Evolutionary conservation across 2,329 filamentous ascomycete species (phyloP).

Genomic region (Nemania abortiva): DNA sequence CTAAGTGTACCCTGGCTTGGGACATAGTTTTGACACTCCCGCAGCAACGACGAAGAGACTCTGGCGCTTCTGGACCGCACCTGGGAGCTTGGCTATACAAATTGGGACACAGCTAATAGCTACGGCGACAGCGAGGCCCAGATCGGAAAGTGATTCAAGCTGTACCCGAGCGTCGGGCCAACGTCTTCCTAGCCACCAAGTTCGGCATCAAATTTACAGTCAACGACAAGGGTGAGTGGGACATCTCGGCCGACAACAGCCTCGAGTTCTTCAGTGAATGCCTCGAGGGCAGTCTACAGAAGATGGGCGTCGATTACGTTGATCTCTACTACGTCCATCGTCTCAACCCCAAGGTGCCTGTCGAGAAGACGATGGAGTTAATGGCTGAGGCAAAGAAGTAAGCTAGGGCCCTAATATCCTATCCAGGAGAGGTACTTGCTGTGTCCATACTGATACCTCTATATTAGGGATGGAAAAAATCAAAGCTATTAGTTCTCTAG

Average conservation of each 20-base stretch:
- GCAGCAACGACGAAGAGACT: no score
- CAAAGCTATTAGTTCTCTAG: constrained; percentile 63
- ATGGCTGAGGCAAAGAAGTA: no score
- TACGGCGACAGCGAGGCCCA: constrained; percentile 54
- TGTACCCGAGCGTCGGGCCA: constrained; percentile 56
- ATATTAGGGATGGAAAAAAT: no score
- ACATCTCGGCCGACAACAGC: constrained; percentile 40
- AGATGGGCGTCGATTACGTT: constrained; percentile 55
- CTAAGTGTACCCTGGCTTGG: no score
- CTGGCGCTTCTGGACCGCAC: constrained; percentile 33
- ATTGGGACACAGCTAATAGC: constrained; percentile 34
- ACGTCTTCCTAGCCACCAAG: constrained; percentile 63
- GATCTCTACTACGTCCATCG: constrained; percentile 62
- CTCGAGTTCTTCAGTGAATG: constrained; percentile 40
- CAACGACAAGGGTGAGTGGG: constrained; percentile 10
- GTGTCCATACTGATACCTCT: no score
- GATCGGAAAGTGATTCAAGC: constrained; percentile 54
- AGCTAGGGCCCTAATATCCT: no score
- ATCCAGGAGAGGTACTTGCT: no score
- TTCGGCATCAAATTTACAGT: constrained; percentile 60
- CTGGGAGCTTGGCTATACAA: constrained; percentile 30
- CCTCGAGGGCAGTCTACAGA: constrained; percentile 30
- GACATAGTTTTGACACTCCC: no score
- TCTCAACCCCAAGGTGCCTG: constrained; percentile 56
- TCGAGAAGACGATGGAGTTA: constrained; percentile 64